Evolutionary conservation across 441 rosid species (phyloP).

Genomic region (Erodium texanum): DNA sequence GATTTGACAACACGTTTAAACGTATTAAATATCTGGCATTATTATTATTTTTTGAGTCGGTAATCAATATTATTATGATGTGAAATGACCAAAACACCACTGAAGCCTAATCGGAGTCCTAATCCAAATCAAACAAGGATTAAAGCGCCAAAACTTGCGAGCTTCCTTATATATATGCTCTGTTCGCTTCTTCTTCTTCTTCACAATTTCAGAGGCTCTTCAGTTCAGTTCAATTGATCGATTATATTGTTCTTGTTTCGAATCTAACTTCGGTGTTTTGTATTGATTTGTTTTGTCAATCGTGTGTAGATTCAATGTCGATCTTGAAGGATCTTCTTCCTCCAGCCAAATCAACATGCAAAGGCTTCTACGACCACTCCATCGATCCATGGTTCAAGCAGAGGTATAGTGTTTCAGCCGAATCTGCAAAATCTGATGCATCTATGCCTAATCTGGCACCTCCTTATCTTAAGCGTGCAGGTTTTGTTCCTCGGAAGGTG

Average conservation of each 20-base stretch:
- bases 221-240: too few relatives aligned
- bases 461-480: slow-evolving; percentile 53
- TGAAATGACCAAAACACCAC: background rate
- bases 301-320: slow-evolving; percentile 22
- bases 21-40: too few relatives aligned
- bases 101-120: background rate
- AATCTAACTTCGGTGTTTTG: background rate
- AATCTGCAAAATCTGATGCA: slow-evolving; percentile 30
- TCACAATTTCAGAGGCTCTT: background rate
- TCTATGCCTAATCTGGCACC: slow-evolving; percentile 47
- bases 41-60: background rate
- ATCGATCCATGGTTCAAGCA: slow-evolving; percentile 89
- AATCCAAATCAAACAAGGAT: background rate
- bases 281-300: background rate
- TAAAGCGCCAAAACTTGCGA: background rate
- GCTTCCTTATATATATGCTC: too few relatives aligned
- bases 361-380: slow-evolving; percentile 65
- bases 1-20: too few relatives aligned
- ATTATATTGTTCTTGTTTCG: background rate
- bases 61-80: too few relatives aligned
- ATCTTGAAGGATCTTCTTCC: slow-evolving; percentile 61
- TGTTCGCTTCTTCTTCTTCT: background rate
- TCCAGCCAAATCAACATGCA: slow-evolving; percentile 41
- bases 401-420: slow-evolving; percentile 29
- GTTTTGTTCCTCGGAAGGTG: slow-evolving; percentile 63